Conservation (phyloP, 108 stramenopile genomes). For the Cylindrotheca fusiformis region DNA sequence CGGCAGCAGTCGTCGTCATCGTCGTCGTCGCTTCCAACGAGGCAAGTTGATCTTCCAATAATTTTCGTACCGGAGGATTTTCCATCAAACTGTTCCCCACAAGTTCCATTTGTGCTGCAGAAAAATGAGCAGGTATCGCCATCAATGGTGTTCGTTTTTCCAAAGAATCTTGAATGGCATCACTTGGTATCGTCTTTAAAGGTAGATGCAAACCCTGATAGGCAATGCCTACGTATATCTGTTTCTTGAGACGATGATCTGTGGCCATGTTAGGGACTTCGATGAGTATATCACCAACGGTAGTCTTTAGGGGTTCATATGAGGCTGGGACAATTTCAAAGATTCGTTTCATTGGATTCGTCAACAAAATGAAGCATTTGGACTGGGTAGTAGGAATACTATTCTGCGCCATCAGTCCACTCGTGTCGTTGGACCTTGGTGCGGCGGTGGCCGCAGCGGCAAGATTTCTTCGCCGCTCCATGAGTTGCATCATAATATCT, state of each 20-base stretch:
- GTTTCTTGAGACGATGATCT: constrained; percentile 9
- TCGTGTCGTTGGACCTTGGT: too few species aligned
- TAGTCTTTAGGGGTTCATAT: background rate
- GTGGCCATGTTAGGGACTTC: constrained; percentile 4
- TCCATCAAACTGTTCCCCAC: constrained; percentile 1
- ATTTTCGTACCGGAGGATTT: background rate
- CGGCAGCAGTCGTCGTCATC: too few species aligned
- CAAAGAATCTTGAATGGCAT: background rate
- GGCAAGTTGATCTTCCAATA: constrained; percentile 8
- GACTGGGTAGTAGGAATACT: too few species aligned
- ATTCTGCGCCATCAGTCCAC: too few species aligned
- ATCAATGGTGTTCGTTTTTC: constrained; percentile 2
- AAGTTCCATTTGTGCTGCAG: constrained; percentile 2
- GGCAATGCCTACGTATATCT: constrained; percentile 4
- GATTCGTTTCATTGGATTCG: constrained; percentile 9
- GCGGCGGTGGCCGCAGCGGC: too few species aligned
- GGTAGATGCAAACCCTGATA: background rate
- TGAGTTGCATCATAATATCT: background rate
- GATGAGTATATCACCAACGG: constrained; percentile 9
- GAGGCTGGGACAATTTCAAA: constrained; percentile 18
- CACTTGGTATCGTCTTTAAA: constrained; percentile 3
- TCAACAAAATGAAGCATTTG: constrained; percentile 13
- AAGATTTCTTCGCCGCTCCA: too few species aligned
- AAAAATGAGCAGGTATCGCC: constrained; percentile 5
- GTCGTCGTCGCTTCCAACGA: too few species aligned